Conservation (phyloP, 225 moss, liverwort and hornwort species). For the Neckera pumila region DNA sequence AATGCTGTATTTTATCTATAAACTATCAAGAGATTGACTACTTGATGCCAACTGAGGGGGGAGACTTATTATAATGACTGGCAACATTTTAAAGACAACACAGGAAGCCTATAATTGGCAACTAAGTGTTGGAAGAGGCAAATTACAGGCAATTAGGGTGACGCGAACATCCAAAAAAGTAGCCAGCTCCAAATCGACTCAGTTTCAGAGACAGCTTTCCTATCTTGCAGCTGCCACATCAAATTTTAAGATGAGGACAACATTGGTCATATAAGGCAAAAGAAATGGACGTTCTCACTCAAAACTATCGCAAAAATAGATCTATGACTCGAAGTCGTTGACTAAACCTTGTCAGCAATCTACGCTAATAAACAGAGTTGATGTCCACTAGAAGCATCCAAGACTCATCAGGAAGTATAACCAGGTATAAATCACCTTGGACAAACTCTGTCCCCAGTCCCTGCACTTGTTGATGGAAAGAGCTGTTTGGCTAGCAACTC, state of each 20-base stretch:
- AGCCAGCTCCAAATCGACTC: slow-evolving; percentile 88
- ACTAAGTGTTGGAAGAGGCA: background rate
- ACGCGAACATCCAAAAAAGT: slow-evolving; percentile 83
- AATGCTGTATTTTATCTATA: background rate
- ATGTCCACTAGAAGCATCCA: background rate
- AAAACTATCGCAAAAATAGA: background rate
- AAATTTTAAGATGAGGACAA: background rate
- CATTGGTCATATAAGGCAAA: background rate
- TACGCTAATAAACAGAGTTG: background rate
- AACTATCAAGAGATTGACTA: background rate
- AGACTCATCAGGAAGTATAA: background rate
- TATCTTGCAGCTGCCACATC: slow-evolving; percentile 62
- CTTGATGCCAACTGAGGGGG: background rate
- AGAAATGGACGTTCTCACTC: background rate
- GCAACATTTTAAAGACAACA: background rate
- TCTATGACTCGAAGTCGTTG: background rate
- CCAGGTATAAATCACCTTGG: slow-evolving; percentile 46
- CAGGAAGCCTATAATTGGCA: background rate
- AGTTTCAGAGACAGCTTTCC: slow-evolving; percentile 80
- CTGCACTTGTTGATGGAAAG: slow-evolving; percentile 46
- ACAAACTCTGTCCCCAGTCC: slow-evolving; percentile 40
- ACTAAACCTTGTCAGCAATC: background rate
- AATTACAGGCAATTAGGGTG: slow-evolving; percentile 78
- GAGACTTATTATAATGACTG: background rate
- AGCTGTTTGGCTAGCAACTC: slow-evolving; percentile 58